Evolutionary conservation across 2,329 filamentous ascomycete genomes (phyloP).

Genomic region (Tolypocladium cylindrosporum): DNA sequence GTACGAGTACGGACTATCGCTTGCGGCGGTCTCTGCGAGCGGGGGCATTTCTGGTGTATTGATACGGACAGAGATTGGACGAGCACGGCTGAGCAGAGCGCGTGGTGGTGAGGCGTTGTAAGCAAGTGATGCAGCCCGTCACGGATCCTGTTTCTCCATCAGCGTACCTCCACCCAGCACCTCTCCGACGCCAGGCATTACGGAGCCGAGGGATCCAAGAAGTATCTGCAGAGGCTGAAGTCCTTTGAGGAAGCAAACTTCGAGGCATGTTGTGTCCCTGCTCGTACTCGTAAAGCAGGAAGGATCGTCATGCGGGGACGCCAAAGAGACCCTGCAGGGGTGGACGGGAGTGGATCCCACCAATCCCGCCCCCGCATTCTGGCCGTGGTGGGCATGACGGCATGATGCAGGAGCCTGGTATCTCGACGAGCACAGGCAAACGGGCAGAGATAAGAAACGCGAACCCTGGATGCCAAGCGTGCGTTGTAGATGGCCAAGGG

Average conservation of each 20-base stretch:
- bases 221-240: neutral
- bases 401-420: neutral
- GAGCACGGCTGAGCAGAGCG: neutral
- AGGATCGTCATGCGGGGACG: neutral
- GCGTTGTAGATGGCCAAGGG: neutral
- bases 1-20: neutral
- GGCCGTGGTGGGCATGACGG: neutral
- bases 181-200: neutral
- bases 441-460: neutral
- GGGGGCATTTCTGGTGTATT: neutral
- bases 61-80: neutral
- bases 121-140: neutral
- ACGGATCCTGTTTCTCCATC: neutral
- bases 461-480: neutral
- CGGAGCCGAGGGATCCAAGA: too few relatives aligned
- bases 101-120: too few relatives aligned
- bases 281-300: too few relatives aligned
- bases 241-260: neutral
- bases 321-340: neutral
- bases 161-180: neutral
- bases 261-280: neutral
- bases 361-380: neutral
- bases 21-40: neutral
- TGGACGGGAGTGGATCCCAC: neutral
- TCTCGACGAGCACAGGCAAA: neutral